These are phyloP conservation scores for Cercophora sp. DNA, from an alignment of 495 filamentous ascomycete genomes.

Conservation along the genomic window DNA sequence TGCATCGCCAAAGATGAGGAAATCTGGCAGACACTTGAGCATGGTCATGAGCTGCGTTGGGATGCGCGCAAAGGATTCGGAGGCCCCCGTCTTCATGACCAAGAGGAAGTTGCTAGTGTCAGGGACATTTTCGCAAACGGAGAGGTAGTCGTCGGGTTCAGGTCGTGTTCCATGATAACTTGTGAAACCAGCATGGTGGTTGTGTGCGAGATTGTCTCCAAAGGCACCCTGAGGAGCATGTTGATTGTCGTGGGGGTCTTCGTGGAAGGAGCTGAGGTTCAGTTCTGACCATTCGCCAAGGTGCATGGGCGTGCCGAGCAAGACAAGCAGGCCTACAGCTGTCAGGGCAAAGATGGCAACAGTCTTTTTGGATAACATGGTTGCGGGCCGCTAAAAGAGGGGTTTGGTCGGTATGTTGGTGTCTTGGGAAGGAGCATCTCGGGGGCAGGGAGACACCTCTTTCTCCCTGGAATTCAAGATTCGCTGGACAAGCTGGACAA, in stretches of 20 bases:
- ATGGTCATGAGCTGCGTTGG: constrained; percentile 54
- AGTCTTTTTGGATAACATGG: too few species aligned
- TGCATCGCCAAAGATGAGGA: constrained; percentile 57
- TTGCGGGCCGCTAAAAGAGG: too few species aligned
- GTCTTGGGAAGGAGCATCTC: too few species aligned
- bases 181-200: too few species aligned
- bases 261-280: constrained; percentile 14
- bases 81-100: constrained; percentile 57
- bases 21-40: constrained; percentile 48
- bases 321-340: constrained; percentile 12
- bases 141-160: too few species aligned
- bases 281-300: constrained; percentile 26
- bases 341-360: too few species aligned
- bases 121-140: constrained; percentile 33
- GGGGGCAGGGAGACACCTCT: too few species aligned
- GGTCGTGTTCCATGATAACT: too few species aligned
- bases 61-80: constrained; percentile 48
- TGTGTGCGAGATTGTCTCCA: background rate
- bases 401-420: too few species aligned
- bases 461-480: too few species aligned
- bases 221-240: constrained; percentile 11
- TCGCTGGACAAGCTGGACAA: too few species aligned
- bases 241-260: constrained; percentile 19
- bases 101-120: constrained; percentile 37
- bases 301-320: constrained; percentile 27